Base-by-base conservation (phyloP, 1,284 basidiomycete genomes). In the Malassezia arunalokei region DNA sequence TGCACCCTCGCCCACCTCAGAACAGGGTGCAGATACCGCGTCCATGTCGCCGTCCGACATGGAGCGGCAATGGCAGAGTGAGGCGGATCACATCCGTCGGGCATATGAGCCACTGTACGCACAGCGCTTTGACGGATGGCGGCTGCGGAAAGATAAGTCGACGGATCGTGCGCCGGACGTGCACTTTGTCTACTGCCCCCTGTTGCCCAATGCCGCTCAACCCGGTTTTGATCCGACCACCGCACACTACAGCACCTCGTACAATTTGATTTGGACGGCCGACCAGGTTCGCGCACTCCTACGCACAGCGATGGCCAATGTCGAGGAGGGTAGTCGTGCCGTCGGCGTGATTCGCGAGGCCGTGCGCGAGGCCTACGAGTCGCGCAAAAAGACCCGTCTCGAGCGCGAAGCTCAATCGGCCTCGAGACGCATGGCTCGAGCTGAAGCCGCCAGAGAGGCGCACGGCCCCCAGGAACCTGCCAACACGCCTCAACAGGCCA, bases 221-320 rank as follows among this genome's bases (percentile, higher is more conserved):
- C 54, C 63, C 1, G 56, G 43, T 9, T 70, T 65, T 51, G 66
- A 70, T 43, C 68, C 68, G 17, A 61, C 59, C 37, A 60, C 56
- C 6, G 44, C 62, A 2, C 12, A 43, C 15, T 67, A 67, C 48
- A 67, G 63, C 47, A 71, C 65, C 29, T 67, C 65, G 41, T 71
- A 71, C 45, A 71, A 71, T 42, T 56, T 71, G 20, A 62, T 71
- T 14, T 71, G 68, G 68, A 66, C 62, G 7, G 60, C 64, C 1
- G 57, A 60, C 12, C 63, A 71, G 52, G 65, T 71, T 20, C 41
- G 61, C 15, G 62, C 58, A 11, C 40, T 69, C 6, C 53, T 64
- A 8, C 54, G 39, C 20, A 65, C 64, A 8, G 43, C 63, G 6
- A 45, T 52, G 49, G 58, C 57, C 15, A 68, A 68, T 41, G 44